Conservation (phyloP, 345 rosid genomes). For the Noccaea caerulescens region DNA sequence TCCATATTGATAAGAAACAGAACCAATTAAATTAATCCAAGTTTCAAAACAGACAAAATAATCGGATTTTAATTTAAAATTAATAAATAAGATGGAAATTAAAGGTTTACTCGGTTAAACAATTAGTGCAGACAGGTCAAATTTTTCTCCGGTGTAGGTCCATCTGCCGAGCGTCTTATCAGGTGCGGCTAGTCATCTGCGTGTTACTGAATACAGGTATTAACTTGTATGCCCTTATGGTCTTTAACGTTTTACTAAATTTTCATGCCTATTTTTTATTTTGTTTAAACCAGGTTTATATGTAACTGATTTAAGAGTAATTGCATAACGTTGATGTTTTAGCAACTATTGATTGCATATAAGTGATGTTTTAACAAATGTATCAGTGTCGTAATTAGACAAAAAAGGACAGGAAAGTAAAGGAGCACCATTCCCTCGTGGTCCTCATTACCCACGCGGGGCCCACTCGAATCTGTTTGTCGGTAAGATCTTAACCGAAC, state of each 20-base stretch:
- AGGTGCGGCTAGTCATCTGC: too few species aligned
- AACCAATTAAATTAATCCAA: too few species aligned
- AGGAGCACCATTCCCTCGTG: conserved; percentile 40
- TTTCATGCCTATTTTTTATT: not conserved
- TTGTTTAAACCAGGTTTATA: not conserved
- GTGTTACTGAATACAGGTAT: too few species aligned
- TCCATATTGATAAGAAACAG: too few species aligned
- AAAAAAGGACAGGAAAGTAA: conserved; percentile 31
- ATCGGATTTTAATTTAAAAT: too few species aligned
- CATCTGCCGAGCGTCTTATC: too few species aligned
- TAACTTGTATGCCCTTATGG: too few species aligned
- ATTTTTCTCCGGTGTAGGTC: too few species aligned
- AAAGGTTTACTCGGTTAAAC: too few species aligned
- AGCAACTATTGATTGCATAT: conserved; percentile 28
- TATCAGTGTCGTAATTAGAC: conserved; percentile 28
- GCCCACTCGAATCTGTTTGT: conserved; percentile 23
- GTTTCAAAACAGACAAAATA: too few species aligned
- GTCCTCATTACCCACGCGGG: conserved; percentile 29
- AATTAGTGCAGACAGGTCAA: too few species aligned
- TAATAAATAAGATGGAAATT: too few species aligned
- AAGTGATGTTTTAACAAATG: conserved; percentile 39
- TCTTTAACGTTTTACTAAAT: not conserved
- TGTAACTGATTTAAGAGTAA: conserved; percentile 9
- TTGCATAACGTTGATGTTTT: conserved; percentile 25
- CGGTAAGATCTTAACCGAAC: conserved; percentile 30